Evolutionary conservation across 2,329 filamentous ascomycete species (phyloP), one percentile per base, ranked within the genome.

Genomic region (Periglandula ipomoeae): DNA sequence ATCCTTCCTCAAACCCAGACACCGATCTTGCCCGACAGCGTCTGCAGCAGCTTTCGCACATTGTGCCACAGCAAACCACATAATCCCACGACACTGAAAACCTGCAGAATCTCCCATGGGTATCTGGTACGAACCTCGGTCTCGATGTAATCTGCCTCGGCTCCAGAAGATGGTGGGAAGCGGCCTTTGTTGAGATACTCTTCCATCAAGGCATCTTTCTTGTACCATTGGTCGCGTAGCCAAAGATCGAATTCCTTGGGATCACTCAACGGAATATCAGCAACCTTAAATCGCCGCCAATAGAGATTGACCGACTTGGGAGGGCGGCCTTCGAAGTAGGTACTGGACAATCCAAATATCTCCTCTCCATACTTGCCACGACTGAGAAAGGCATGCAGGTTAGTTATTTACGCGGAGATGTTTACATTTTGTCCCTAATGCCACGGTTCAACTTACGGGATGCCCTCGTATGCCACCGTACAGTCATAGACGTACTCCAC

Each of bases 241-340:
- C 93, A 98, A 3, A 74, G 59, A 50, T 94, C 89, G 59, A 98
- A 98, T 6, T 78, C 73, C 37, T 85, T 77, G 15, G 78, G 75
- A 56, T 84, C 79, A 27, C 89, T 76, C 9, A 95, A 76, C 0
- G 91, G 91, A 39, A 98, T 95, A 19, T 89, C 82, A 20, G 78
- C 76, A 13, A 96, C 64, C 30, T 79, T 78, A 67, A 95, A 96
- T 9, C 89, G 82, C 47, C 93, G 82, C 89, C 91, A 98, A 68
- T 95, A 86, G 73, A 97, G 90, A 67, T 96, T 97, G 59, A 97
- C 90, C 1, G 89, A 95, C 64, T 90, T 95, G 2, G 91, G 93
- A 1, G 90, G 85, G 1, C 87, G 81, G 11, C 93, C 90, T 64
- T 93, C 81, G 53, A 96, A 84, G 62, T 93, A 95, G 4, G 89